Base-by-base conservation (phyloP, 805 yeast species). In the Kluyveromyces aestuarii region DNA sequence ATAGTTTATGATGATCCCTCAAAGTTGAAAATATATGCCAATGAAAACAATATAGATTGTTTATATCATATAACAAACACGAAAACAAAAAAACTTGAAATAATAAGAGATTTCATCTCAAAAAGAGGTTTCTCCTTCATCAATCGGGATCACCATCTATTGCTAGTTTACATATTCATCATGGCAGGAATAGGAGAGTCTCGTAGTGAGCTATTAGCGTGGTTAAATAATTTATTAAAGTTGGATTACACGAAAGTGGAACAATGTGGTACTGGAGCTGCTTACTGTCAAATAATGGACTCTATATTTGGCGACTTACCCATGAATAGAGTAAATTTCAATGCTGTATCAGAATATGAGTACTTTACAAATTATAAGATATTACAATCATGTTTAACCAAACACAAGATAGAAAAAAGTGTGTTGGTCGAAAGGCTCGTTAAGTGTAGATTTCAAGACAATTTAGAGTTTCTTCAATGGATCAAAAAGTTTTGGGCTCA, bases 181-280 rank as follows among this genome's bases (percentile, higher is more conserved):
- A 50, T 50, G 53, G 60, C 64, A 41, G 61, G 61, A 17, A 57
- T 78, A 55, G 87, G 87, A 6, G 95, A 86, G 58, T 86, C 96
- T 8, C 79, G 98, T 57, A 79, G 82, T 41, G 96, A 88, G 57
- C 74, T 93, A 16, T 68, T 93, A 48, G 76, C 75, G 48, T 93
- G 98, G 98, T 73, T 93, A 55, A 91, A 91, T 60, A 72, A 77
- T 40, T 75, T 86, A 2, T 72, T 88, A 43, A 76, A 76, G 41
- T 66, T 89, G 40, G 72, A 80, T 52, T 79, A 86, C 58, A 72
- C 80, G 37, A 87, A 85, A 62, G 84, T 93, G 1, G 99, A 93
- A 62, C 90, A 90, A 66, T 83, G 96, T 62, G 99, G 99, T 16
- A 79, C 85, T 2, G 99, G 99, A 2, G 96, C 96, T 1, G 91